A percentile compares a stretch with the other conserved stretches of the same genome.
Evolutionary conservation across 108 stramenopile species (phyloP).

Genomic region (Cyclotella atomus): DNA sequence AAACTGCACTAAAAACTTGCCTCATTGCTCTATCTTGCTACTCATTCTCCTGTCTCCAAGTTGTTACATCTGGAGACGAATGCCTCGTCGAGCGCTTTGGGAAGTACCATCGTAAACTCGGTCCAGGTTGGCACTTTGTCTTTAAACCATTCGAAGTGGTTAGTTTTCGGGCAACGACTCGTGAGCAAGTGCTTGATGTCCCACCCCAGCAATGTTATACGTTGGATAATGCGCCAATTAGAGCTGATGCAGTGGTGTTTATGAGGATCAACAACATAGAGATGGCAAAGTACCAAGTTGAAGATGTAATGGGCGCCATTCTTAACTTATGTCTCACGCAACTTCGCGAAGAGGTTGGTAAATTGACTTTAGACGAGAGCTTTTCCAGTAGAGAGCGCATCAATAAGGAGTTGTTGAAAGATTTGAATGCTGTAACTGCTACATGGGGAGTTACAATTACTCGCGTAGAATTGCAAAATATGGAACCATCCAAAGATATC

Average conservation of each 20-base stretch:
- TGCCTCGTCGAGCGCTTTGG: constrained; percentile 45
- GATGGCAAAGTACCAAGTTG: constrained; percentile 38
- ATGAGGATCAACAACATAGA: constrained; percentile 20
- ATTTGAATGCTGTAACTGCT: constrained; percentile 36
- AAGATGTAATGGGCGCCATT: constrained; percentile 31
- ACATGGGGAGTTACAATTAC: constrained; percentile 49
- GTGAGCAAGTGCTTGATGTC: constrained; percentile 51
- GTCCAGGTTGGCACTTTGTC: constrained; percentile 36
- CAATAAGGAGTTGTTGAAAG: constrained; percentile 27
- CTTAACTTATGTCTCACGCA: constrained; percentile 46
- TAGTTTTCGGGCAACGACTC: constrained; percentile 16
- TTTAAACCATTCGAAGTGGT: constrained; percentile 24
- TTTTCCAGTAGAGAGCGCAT: constrained; percentile 47
- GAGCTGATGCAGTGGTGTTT: constrained; percentile 52
- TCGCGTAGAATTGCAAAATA: constrained; percentile 49
- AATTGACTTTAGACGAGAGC: constrained; percentile 41
- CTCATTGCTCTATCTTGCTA: constrained; percentile 4
- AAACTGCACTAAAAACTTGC: constrained; percentile 1
- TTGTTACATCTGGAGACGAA: constrained; percentile 19
- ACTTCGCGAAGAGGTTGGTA: constrained; percentile 43
- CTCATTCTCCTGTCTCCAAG: constrained; percentile 15
- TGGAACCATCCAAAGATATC: constrained; percentile 37
- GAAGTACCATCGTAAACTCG: constrained; percentile 28
- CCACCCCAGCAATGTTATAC: constrained; percentile 49
- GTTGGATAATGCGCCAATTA: constrained; percentile 43